These are phyloP conservation scores for Hibiscus trionum DNA, from an alignment of 345 rosid genomes.

Conservation along the genomic window DNA sequence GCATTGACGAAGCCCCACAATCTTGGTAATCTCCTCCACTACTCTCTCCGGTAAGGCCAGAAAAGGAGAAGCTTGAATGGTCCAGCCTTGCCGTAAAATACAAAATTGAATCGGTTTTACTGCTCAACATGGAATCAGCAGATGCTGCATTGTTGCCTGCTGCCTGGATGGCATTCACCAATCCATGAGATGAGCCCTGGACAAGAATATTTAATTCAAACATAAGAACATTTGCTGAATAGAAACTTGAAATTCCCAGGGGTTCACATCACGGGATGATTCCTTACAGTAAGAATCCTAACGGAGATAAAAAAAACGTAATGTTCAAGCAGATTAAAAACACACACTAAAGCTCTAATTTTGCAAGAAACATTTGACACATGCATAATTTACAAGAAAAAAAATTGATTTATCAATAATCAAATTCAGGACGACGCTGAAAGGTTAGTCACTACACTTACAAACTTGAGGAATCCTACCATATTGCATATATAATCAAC, in stretches of 20 bases:
- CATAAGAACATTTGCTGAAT: background rate
- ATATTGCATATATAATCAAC: background rate
- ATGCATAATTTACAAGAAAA: background rate
- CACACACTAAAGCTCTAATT: background rate
- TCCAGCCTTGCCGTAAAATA: slow-evolving; percentile 46
- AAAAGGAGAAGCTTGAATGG: slow-evolving; percentile 72
- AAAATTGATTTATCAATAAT: background rate
- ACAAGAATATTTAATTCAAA: slow-evolving; percentile 2
- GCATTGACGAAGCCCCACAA: slow-evolving; percentile 75
- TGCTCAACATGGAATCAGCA: slow-evolving; percentile 74
- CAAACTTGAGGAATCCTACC: background rate
- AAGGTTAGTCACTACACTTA: background rate
- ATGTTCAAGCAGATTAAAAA: background rate
- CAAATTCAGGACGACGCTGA: background rate
- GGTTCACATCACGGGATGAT: background rate
- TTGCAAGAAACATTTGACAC: background rate
- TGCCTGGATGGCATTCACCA: slow-evolving; percentile 46
- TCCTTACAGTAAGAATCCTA: background rate
- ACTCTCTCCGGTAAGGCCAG: slow-evolving; percentile 78
- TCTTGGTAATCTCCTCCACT: slow-evolving; percentile 79
- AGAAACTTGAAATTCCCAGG: background rate
- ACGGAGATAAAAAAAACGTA: background rate
- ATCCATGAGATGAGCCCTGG: slow-evolving; percentile 50
- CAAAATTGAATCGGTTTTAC: slow-evolving; percentile 79
- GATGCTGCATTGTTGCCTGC: slow-evolving; percentile 71